phyloP scores from a whole-genome alignment of 179 eudicot genomes.

The Silene vulgaris region DNA sequence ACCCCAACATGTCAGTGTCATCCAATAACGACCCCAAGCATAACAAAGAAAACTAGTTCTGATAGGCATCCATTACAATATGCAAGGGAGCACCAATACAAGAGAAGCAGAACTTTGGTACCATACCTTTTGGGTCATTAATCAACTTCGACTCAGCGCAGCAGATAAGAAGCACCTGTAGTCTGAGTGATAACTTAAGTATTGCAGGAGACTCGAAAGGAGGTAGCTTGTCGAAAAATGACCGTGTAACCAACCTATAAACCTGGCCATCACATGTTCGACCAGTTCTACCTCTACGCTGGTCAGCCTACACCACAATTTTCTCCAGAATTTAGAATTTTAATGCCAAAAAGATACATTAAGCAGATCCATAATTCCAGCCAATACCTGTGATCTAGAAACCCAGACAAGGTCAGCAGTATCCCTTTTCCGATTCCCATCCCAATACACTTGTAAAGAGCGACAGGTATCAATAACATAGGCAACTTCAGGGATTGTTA shows the following conservation, averaged over 20 bases:
- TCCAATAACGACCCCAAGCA: constrained; percentile 5
- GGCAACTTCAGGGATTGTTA: constrained; percentile 92
- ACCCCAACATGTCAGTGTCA: background rate
- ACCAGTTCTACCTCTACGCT: constrained; percentile 93
- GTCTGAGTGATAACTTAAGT: constrained; percentile 62
- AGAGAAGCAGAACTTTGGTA: background rate
- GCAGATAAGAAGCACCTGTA: constrained; percentile 73
- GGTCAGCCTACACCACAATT: constrained; percentile 61
- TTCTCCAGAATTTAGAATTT: constrained; percentile 11
- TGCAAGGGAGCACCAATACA: constrained; percentile 12
- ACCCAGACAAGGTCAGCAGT: constrained; percentile 80
- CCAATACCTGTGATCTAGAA: constrained; percentile 81
- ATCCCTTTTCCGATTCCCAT: constrained; percentile 52
- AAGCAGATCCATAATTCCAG: background rate
- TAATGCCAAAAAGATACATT: background rate
- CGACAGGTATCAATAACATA: constrained; percentile 93
- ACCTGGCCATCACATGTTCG: constrained; percentile 89
- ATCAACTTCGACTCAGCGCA: constrained; percentile 79
- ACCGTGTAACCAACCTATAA: constrained; percentile 68
- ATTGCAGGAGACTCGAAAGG: constrained; percentile 70
- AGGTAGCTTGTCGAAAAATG: constrained; percentile 53
- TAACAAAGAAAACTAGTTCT: background rate
- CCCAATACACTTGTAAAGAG: constrained; percentile 88
- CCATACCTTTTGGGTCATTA: constrained; percentile 72
- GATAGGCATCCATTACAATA: background rate